Conservation (phyloP, 257 asterid genomes). For the Thymus quinquecostatus region DNA sequence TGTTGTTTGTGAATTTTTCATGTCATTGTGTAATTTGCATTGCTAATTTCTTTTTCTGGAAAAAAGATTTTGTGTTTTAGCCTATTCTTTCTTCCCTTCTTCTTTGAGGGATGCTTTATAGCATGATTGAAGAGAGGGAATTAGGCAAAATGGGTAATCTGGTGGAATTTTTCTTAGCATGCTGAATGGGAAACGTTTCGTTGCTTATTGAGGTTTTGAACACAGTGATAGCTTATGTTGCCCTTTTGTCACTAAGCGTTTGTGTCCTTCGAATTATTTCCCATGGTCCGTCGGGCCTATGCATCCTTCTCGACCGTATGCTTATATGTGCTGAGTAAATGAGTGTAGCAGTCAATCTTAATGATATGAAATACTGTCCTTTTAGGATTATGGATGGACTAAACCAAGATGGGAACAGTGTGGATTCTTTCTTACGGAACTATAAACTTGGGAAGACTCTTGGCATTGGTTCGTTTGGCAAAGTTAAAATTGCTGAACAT, state of each 20-base stretch:
- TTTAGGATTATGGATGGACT: slow-evolving; percentile 69
- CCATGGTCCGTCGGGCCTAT: background rate
- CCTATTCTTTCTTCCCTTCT: background rate
- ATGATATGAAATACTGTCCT: slow-evolving; percentile 13
- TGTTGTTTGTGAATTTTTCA: slow-evolving; percentile 13
- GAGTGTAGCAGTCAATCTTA: background rate
- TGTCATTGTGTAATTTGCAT: slow-evolving; percentile 21
- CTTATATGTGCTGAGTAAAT: background rate
- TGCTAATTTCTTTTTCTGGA: slow-evolving; percentile 6
- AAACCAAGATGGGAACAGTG: slow-evolving; percentile 57
- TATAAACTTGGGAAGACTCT: slow-evolving; percentile 92
- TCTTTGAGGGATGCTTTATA: background rate
- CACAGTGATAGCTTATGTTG: slow-evolving; percentile 17
- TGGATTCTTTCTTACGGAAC: slow-evolving; percentile 68
- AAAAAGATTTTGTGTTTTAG: slow-evolving; percentile 7
- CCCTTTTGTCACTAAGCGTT: slow-evolving; percentile 13
- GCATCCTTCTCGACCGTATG: background rate
- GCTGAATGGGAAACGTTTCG: slow-evolving; percentile 17
- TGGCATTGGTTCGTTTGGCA: slow-evolving; percentile 91
- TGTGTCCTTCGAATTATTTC: background rate
- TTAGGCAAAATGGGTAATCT: slow-evolving; percentile 11
- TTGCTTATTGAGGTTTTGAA: background rate
- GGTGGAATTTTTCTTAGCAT: slow-evolving; percentile 28
- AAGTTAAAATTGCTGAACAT: slow-evolving; percentile 91
- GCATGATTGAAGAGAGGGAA: slow-evolving; percentile 3